Evolutionary conservation across 164 flowering plant genomes (phyloP).

Genomic region (Kalanchoe fedtschenkoi): DNA sequence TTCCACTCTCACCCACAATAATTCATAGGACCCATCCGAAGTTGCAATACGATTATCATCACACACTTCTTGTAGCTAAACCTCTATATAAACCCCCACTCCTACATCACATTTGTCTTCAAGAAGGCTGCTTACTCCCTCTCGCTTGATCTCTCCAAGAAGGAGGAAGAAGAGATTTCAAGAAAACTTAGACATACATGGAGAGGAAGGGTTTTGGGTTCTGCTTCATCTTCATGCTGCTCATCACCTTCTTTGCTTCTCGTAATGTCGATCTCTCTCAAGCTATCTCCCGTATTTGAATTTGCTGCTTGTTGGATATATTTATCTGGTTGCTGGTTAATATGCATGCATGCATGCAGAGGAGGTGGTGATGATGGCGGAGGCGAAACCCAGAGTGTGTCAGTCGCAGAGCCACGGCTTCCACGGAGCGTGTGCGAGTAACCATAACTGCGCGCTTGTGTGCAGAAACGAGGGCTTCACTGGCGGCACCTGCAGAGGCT

Average conservation of each 20-base stretch:
- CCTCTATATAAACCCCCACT: no score
- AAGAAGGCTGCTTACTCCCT: no score
- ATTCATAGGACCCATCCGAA: no score
- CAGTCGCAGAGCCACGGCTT: conserved; percentile 30
- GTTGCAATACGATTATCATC: no score
- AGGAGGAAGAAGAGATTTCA: no score
- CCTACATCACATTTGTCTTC: no score
- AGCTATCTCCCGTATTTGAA: neutral
- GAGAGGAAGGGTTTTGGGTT: no score
- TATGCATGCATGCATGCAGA: conserved; percentile 9
- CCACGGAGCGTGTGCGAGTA: conserved; percentile 30
- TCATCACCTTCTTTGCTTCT: neutral
- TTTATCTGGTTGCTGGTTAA: neutral
- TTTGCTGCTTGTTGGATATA: neutral
- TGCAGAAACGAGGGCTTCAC: conserved; percentile 39
- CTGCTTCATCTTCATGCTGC: neutral
- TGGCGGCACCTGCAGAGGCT: conserved; percentile 33
- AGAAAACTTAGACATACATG: no score
- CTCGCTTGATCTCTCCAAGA: no score
- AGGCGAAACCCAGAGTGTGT: conserved; percentile 24
- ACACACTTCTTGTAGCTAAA: no score
- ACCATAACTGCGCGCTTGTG: conserved; percentile 31
- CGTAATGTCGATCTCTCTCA: neutral
- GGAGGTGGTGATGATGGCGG: conserved; percentile 19
- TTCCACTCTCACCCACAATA: no score